phyloP scores from a whole-genome alignment of 139 green algal species.

The Helicosporidium sp. region DNA sequence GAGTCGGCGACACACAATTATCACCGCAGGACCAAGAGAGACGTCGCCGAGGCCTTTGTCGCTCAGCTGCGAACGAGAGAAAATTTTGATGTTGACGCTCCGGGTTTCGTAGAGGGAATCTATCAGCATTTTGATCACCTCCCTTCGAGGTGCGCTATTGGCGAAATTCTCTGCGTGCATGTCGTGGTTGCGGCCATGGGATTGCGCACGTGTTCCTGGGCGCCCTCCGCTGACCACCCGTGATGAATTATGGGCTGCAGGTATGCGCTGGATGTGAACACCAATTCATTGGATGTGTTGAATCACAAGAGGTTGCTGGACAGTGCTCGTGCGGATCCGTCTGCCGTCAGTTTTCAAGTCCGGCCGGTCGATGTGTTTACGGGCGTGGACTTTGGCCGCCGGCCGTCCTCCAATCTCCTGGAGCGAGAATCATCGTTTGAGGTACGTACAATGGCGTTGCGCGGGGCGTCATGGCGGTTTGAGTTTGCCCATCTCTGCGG shows the following conservation, averaged over 20 bases:
- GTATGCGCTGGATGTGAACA: conserved; percentile 80
- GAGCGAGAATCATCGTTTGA: background rate
- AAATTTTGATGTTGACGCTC: conserved; percentile 39
- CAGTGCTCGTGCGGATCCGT: conserved; percentile 50
- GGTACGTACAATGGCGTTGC: too few species aligned
- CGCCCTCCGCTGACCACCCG: background rate
- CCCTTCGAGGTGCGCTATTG: conserved; percentile 30
- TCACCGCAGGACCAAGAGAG: too few species aligned
- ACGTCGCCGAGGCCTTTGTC: conserved; percentile 49
- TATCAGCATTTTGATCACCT: conserved; percentile 59
- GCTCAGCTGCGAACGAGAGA: conserved; percentile 26
- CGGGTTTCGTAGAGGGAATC: conserved; percentile 41
- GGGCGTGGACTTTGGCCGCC: conserved; percentile 6
- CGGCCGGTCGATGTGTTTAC: conserved; percentile 54
- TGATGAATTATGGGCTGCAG: too few species aligned
- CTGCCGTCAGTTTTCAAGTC: conserved; percentile 65
- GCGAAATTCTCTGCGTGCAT: background rate
- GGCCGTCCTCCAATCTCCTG: conserved; percentile 9
- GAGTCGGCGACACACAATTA: too few species aligned
- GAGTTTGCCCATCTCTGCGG: too few species aligned
- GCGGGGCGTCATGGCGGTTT: too few species aligned
- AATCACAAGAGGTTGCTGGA: conserved; percentile 81
- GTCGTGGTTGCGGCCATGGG: background rate
- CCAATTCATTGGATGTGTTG: conserved; percentile 67
- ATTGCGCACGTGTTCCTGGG: background rate